These are phyloP conservation scores for Vanderwaltozyma tropicalis DNA, from an alignment of 805 yeast genomes.

Conservation along the genomic window DNA sequence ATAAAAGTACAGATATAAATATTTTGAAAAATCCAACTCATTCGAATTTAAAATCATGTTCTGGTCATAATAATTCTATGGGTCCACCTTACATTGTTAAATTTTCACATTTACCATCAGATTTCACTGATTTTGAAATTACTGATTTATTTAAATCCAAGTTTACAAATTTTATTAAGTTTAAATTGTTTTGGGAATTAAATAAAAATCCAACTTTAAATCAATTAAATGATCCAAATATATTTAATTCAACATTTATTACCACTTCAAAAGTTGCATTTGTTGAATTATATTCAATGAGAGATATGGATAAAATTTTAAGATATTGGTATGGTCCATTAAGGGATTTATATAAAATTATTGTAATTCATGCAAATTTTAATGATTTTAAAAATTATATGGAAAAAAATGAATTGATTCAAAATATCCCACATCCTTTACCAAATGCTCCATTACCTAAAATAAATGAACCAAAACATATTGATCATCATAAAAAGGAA, in stretches of 20 bases:
- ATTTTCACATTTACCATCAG: slow-evolving; percentile 48
- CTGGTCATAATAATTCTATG: background rate
- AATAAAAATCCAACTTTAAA: slow-evolving; percentile 54
- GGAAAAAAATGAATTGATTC: slow-evolving; percentile 19
- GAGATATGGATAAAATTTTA: slow-evolving; percentile 29
- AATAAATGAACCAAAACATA: background rate
- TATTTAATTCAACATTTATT: slow-evolving; percentile 47
- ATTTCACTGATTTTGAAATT: slow-evolving; percentile 39
- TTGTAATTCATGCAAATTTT: slow-evolving; percentile 30
- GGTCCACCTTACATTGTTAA: slow-evolving; percentile 59
- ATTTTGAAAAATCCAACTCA: slow-evolving; percentile 12
- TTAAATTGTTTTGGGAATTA: slow-evolving; percentile 54
- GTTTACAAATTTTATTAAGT: slow-evolving; percentile 46
- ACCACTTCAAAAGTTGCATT: slow-evolving; percentile 37
- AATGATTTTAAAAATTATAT: slow-evolving; percentile 31
- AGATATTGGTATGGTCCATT: slow-evolving; percentile 24
- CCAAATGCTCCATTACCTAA: slow-evolving; percentile 15
- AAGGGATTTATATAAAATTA: slow-evolving; percentile 29
- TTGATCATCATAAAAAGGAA: slow-evolving; percentile 17
- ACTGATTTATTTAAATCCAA: slow-evolving; percentile 55
- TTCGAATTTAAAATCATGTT: no score
- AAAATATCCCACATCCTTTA: slow-evolving; percentile 21
- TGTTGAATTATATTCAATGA: slow-evolving; percentile 39
- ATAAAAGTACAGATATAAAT: slow-evolving; percentile 24
- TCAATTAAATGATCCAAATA: slow-evolving; percentile 41